Base-by-base conservation (phyloP, 2,329 filamentous ascomycete species). In the Penicillium vulpinum region DNA sequence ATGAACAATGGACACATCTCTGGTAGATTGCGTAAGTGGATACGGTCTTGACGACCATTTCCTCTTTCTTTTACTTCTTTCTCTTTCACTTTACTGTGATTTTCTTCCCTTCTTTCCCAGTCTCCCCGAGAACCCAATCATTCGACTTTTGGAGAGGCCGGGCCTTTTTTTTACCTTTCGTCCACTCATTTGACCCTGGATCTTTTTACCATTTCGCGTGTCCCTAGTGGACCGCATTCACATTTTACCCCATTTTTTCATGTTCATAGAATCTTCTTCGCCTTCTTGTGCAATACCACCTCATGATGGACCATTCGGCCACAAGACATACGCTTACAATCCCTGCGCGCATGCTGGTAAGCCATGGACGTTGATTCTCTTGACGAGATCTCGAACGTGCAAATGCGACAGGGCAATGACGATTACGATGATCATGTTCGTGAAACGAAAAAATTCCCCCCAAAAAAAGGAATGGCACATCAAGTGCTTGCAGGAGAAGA, bases 271-370 rank as follows among this genome's bases (percentile, higher is more conserved):
- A 38, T 55, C 16, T 55, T 54, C 44, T 54, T 58, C 52, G n/a
- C 22, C 43, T 33, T 46, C 54, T 56, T 61, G 59, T 61, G 62
- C 58, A 67, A 67, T 67, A 60, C 59, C 59, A 66, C 59, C 58
- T 9, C 52, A 40, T 45, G 58, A 62, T 62, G 50, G 49, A 53
- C 54, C 35, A 51, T 51, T 51, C 22, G 40, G 41, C 39, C 47
- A 44, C 29, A 44, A 51, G 6, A 51, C 29, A 39, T 24, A 24
- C 29, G 24, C 46, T 51, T 55, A 50, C 36, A 16, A 51, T 39
- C 16, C 49, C 38, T 44, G 29, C 31, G 52, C 52, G 51, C 51
- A 50, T 54, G 51, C 53, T 55, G 53, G 47, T 39, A 44, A 44
- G 24, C 18, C 31, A 44, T 36, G 24, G 18, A 29, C 31, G 29